These are phyloP conservation scores for Nematocida sp. DNA, from an alignment of 371 early-diverging fungal genomes.

Conservation along the genomic window DNA sequence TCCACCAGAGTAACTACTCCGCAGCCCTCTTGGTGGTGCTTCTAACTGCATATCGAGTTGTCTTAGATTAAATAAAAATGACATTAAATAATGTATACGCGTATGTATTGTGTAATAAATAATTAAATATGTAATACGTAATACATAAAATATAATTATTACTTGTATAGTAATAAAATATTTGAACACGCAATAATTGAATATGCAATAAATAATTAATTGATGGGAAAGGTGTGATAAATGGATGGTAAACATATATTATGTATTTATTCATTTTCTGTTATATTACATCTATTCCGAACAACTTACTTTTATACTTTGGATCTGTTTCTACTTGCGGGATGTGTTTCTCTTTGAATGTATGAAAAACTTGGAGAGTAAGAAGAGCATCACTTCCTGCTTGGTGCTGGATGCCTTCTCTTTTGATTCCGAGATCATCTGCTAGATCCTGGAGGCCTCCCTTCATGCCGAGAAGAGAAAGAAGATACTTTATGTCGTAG, in stretches of 20 bases:
- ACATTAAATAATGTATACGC: too few species aligned
- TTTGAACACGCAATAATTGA: too few species aligned
- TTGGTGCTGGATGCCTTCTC: slow-evolving; percentile 96
- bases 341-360: slow-evolving; percentile 84
- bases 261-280: too few species aligned
- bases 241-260: background rate
- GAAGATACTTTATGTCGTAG: slow-evolving; percentile 95
- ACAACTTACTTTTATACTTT: slow-evolving; percentile 57
- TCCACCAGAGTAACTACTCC: background rate
- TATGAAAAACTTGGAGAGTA: slow-evolving; percentile 88
- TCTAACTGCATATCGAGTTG: background rate
- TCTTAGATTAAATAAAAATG: too few species aligned
- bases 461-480: slow-evolving; percentile 76
- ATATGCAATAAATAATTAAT: background rate
- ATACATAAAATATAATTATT: too few species aligned
- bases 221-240: background rate
- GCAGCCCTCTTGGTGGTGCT: slow-evolving; percentile 32
- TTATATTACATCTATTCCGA: slow-evolving; percentile 60
- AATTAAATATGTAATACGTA: too few species aligned
- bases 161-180: too few species aligned
- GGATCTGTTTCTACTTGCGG: slow-evolving; percentile 70
- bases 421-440: slow-evolving; percentile 77
- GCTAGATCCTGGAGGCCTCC: slow-evolving; percentile 97
- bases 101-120: too few species aligned
- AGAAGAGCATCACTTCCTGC: slow-evolving; percentile 95